Conservation (phyloP, 2,329 filamentous ascomycete species). For the Aureobasidium sp. region DNA sequence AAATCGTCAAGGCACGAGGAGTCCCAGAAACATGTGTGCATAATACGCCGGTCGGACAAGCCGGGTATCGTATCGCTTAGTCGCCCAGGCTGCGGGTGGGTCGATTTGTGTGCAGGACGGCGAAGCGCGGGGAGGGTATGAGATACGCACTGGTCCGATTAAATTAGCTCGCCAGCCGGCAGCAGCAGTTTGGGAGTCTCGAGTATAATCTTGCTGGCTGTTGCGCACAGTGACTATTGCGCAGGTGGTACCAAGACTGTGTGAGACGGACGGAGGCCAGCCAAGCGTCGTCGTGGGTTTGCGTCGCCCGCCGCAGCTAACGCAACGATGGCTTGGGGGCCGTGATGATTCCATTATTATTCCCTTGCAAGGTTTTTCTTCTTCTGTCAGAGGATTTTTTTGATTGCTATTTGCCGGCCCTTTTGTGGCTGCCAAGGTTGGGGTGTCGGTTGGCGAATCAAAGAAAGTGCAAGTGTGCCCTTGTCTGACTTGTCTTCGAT, state of each 20-base stretch:
- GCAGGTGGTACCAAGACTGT: conserved; percentile 10
- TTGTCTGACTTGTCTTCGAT: conserved; percentile 13
- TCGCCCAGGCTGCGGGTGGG: conserved; percentile 12
- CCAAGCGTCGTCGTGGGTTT: conserved; percentile 12
- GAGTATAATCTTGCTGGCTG: conserved; percentile 12
- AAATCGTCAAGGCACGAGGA: conserved; percentile 2
- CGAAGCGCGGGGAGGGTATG: conserved; percentile 12
- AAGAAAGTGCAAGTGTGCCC: conserved; percentile 1
- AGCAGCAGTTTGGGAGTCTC: conserved; percentile 3
- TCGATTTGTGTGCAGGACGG: conserved; percentile 13
- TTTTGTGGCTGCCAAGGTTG: conserved; percentile 15
- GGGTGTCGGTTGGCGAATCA: conserved; percentile 7
- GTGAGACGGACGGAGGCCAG: conserved; percentile 15
- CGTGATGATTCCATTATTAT: neutral
- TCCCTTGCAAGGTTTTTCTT: conserved; percentile 10
- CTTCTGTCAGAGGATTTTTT: conserved; percentile 8
- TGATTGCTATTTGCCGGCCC: conserved; percentile 15
- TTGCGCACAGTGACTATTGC: neutral
- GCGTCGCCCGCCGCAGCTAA: conserved; percentile 11
- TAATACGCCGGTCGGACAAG: conserved; percentile 1
- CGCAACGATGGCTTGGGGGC: conserved; percentile 10
- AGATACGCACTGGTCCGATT: conserved; percentile 15
- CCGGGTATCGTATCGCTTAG: conserved; percentile 13
- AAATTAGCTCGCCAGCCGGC: conserved; percentile 15
- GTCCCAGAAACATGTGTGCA: conserved; percentile 3